phyloP scores from a whole-genome alignment of 164 flowering plant genomes.

The Aristolochia fimbriata region DNA sequence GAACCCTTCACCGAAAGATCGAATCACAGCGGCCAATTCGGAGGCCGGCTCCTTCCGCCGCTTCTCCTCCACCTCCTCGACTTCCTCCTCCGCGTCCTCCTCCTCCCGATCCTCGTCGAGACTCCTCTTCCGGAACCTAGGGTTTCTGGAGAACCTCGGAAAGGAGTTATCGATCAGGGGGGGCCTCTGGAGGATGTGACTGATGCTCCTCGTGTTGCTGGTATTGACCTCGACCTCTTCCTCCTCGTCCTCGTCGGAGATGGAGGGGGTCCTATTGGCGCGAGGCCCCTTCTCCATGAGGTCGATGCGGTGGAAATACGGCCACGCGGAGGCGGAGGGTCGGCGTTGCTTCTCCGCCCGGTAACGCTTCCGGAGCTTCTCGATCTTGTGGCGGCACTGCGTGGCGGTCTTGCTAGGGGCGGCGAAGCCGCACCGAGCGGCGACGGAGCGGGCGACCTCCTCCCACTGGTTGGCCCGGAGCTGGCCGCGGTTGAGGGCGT shows the following conservation, averaged over 20 bases:
- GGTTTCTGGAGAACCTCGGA: slow-evolving; percentile 15
- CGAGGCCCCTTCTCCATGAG: slow-evolving; percentile 53
- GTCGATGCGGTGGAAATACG: slow-evolving; percentile 52
- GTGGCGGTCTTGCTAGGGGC: slow-evolving; percentile 53
- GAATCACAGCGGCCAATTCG: slow-evolving; percentile 49
- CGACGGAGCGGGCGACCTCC: slow-evolving; percentile 62
- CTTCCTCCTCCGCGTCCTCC: slow-evolving; percentile 22
- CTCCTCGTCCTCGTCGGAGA: slow-evolving; percentile 16
- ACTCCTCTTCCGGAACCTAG: slow-evolving; percentile 19
- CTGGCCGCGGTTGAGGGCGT: slow-evolving; percentile 62
- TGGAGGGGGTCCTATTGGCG: slow-evolving; percentile 29
- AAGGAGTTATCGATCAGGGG: slow-evolving; percentile 7
- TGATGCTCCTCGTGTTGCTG: slow-evolving; percentile 36
- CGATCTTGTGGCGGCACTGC: slow-evolving; percentile 98
- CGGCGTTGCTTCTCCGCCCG: slow-evolving; percentile 49
- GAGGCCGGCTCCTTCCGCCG: slow-evolving; percentile 15
- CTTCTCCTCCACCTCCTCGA: slow-evolving; percentile 20
- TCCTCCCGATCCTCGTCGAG: slow-evolving; percentile 14
- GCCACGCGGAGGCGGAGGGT: slow-evolving; percentile 36
- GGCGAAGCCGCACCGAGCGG: slow-evolving; percentile 55
- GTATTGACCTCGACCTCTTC: slow-evolving; percentile 13
- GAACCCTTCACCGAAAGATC: slow-evolving; percentile 52
- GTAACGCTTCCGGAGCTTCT: slow-evolving; percentile 83
- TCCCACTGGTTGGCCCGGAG: slow-evolving; percentile 83
- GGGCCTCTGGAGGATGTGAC: slow-evolving; percentile 27